These are phyloP conservation scores for Tulasnella sp. DNA, from an alignment of 768 basidiomycete genomes.

Conservation along the genomic window DNA sequence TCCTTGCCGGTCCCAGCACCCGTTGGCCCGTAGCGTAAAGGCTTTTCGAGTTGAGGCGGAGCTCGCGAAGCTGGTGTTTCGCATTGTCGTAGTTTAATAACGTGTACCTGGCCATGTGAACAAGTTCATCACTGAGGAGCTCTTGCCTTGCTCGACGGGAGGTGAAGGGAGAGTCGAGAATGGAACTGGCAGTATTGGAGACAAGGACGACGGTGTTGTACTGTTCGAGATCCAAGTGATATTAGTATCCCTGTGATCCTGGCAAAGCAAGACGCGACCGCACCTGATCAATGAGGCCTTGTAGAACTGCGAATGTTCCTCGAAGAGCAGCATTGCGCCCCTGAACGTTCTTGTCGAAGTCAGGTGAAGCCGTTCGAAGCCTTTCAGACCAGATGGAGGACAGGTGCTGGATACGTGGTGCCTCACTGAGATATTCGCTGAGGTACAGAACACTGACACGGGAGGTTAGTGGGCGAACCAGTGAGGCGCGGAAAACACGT, in stretches of 20 bases:
- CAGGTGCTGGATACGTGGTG: background rate
- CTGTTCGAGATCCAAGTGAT: background rate
- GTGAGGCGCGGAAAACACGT: background rate
- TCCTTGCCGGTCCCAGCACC: background rate
- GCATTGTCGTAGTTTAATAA: background rate
- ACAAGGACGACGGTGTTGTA: slow-evolving; percentile 13
- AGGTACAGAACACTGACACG: background rate
- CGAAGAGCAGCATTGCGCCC: background rate
- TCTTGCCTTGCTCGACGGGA: slow-evolving; percentile 2
- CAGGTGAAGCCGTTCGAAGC: background rate
- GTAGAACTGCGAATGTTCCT: background rate
- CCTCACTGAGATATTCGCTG: slow-evolving; percentile 8
- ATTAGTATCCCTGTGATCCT: background rate
- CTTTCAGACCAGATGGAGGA: background rate
- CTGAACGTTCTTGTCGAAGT: slow-evolving; percentile 3
- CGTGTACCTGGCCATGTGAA: slow-evolving; percentile 4
- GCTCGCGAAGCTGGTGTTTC: slow-evolving; percentile 12
- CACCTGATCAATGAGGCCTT: background rate
- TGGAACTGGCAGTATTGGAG: background rate
- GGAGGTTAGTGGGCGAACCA: no score
- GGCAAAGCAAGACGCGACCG: background rate
- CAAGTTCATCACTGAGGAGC: slow-evolving; percentile 4
- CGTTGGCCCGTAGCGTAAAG: slow-evolving; percentile 3
- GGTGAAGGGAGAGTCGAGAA: slow-evolving; percentile 4
- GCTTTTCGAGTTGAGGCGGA: background rate